A percentile compares a stretch with the other conserved stretches of the same genome.
Conservation (phyloP, 495 filamentous ascomycete species). For the Xylaria sp. region DNA sequence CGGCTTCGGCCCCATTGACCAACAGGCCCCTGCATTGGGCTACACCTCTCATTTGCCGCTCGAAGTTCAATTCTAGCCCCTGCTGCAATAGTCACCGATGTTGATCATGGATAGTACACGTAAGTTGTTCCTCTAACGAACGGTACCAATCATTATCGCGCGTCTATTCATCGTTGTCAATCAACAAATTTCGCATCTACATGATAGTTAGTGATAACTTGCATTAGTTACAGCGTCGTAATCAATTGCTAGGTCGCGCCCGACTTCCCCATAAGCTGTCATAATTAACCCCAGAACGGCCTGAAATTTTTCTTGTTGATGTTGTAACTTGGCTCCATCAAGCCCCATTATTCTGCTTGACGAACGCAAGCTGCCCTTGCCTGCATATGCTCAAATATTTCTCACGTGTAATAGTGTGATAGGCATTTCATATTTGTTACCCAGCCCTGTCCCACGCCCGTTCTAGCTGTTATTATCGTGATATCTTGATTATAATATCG, state of each 20-base stretch:
- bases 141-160: background rate
- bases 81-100: background rate
- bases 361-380: conserved; percentile 23
- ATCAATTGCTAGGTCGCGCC: conserved; percentile 14
- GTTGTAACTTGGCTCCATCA: conserved; percentile 13
- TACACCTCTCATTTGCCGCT: conserved; percentile 20
- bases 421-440: conserved; percentile 19
- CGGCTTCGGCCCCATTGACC: conserved; percentile 22
- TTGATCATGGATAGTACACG: conserved; percentile 22
- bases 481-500: conserved; percentile 15
- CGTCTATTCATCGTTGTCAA: background rate
- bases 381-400: conserved; percentile 28
- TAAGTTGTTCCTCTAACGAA: conserved; percentile 3
- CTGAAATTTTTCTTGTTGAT: conserved; percentile 22
- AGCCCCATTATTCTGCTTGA: conserved; percentile 20
- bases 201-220: background rate
- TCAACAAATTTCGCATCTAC: conserved; percentile 12
- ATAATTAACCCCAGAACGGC: conserved; percentile 28
- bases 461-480: background rate
- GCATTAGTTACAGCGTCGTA: conserved; percentile 8
- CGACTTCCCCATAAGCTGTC: conserved; percentile 19
- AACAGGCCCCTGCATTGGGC: conserved; percentile 23
- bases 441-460: conserved; percentile 13
- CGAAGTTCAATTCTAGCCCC: background rate
- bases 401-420: conserved; percentile 32